Evolutionary conservation across 495 filamentous ascomycete genomes (phyloP).

Genomic region (Neurospora sp.): DNA sequence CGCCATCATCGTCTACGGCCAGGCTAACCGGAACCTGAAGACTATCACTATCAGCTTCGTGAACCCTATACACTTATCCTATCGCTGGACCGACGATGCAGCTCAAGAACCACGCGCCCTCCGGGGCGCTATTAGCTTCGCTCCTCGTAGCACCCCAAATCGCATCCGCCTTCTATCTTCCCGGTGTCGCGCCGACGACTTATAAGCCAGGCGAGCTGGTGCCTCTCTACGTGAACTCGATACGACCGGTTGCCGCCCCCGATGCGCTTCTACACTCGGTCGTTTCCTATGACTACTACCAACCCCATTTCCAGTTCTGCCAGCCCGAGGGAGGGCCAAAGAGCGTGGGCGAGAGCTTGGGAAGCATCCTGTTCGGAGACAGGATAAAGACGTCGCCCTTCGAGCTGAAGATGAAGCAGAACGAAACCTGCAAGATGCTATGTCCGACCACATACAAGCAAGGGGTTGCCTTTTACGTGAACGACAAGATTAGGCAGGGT

Average conservation of each 20-base stretch:
- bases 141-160: conserved; percentile 41
- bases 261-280: conserved; percentile 82
- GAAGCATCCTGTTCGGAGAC: conserved; percentile 94
- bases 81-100: conserved; percentile 29
- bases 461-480: conserved; percentile 67
- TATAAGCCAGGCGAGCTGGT: conserved; percentile 69
- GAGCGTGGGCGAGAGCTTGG: conserved; percentile 75
- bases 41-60: not conserved
- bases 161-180: conserved; percentile 82
- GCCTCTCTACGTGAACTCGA: conserved; percentile 83
- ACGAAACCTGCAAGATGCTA: conserved; percentile 75
- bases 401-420: conserved; percentile 69
- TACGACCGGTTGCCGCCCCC: conserved; percentile 72
- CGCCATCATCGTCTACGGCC: not conserved
- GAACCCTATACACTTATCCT: not conserved
- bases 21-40: not conserved
- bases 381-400: conserved; percentile 88
- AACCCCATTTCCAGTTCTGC: conserved; percentile 79
- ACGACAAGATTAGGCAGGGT: conserved; percentile 65
- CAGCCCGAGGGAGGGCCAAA: conserved; percentile 61
- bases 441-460: conserved; percentile 61
- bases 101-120: conserved; percentile 34
- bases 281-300: conserved; percentile 91
- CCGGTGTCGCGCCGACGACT: conserved; percentile 88
- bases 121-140: conserved; percentile 35